Evolutionary conservation across 306 rosid genomes (phyloP).

Genomic region (Lupinus albus): DNA sequence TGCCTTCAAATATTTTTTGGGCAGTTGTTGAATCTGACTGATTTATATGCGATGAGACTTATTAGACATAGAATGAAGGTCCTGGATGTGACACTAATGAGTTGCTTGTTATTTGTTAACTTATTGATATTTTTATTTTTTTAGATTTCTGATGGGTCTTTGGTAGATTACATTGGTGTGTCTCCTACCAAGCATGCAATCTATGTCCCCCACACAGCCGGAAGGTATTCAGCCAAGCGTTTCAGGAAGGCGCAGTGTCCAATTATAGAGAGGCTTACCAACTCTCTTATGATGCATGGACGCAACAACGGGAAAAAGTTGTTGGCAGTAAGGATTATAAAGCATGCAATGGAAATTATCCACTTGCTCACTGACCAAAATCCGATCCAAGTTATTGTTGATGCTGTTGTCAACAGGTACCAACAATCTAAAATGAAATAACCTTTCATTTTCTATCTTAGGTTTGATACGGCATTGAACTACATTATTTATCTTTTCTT

Average conservation of each 20-base stretch:
- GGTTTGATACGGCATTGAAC: background rate
- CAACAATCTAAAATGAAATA: background rate
- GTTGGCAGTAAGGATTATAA: slow-evolving; percentile 46
- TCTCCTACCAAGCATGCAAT: slow-evolving; percentile 45
- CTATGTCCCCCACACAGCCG: slow-evolving; percentile 48
- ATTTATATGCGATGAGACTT: background rate
- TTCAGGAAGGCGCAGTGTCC: slow-evolving; percentile 50
- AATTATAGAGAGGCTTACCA: slow-evolving; percentile 48
- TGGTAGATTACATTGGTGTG: slow-evolving; percentile 44
- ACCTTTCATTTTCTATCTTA: background rate
- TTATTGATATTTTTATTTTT: background rate
- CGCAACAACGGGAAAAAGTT: slow-evolving; percentile 47
- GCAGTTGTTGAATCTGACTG: too few species aligned
- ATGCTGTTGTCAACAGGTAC: slow-evolving; percentile 45
- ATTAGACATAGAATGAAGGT: background rate
- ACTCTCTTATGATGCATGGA: slow-evolving; percentile 49
- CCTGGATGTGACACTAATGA: background rate
- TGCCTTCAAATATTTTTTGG: too few species aligned
- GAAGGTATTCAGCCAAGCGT: slow-evolving; percentile 48
- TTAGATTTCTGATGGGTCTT: slow-evolving; percentile 39
- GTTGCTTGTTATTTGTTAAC: background rate
- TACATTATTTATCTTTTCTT: background rate
- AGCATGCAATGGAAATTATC: slow-evolving; percentile 48
- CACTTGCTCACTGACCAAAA: slow-evolving; percentile 47
- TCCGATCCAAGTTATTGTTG: slow-evolving; percentile 47